Percentiles rank a stretch among this genome's conserved stretches.
Conservation (phyloP, 768 basidiomycete species). For the Lactarius akahatsu region DNA sequence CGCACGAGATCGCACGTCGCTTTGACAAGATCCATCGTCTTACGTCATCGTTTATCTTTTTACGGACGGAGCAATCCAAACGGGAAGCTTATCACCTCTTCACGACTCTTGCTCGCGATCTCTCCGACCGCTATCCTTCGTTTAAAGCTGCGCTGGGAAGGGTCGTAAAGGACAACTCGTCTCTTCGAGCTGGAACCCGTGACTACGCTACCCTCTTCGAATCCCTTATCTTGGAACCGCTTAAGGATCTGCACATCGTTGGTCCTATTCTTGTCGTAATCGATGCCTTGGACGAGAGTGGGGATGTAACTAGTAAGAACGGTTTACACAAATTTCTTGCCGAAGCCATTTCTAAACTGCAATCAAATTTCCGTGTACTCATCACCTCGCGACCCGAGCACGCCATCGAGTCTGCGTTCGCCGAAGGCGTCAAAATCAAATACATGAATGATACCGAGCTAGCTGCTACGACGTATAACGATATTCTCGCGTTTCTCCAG, state of each 20-base stretch:
- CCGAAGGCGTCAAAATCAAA: background rate
- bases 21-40: no score
- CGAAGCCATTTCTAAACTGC: background rate
- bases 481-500: background rate
- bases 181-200: background rate
- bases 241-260: background rate
- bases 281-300: conserved; percentile 5
- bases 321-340: background rate
- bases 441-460: background rate
- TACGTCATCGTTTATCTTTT: no score
- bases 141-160: background rate
- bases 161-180: background rate
- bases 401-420: background rate
- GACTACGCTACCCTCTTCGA: conserved; percentile 2
- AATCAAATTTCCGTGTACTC: background rate
- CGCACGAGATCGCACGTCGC: no score
- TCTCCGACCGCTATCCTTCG: background rate
- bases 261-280: conserved; percentile 2
- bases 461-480: background rate
- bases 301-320: background rate
- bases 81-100: no score
- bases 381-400: background rate
- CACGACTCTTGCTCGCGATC: conserved; percentile 4
- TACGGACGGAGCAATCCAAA: no score
- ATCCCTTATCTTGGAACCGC: background rate